phyloP scores from a whole-genome alignment of 2,329 filamentous ascomycete species.

The Gaeumannomyces sp. region DNA sequence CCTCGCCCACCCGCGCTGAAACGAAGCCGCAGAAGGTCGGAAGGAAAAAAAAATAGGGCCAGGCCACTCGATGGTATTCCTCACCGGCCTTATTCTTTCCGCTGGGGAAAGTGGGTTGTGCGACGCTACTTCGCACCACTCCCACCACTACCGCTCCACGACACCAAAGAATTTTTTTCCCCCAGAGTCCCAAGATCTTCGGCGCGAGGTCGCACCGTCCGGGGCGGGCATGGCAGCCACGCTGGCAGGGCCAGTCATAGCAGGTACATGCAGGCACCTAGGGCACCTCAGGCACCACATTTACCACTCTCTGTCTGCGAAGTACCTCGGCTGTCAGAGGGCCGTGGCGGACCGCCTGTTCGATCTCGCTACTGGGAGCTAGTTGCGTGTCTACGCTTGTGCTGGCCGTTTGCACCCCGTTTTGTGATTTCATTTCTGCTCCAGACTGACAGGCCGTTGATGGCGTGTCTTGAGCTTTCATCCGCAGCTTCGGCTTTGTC shows the following conservation, averaged over 20 bases:
- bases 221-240: neutral
- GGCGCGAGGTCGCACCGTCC: too few species aligned
- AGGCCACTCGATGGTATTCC: neutral
- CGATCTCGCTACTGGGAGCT: neutral
- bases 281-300: neutral
- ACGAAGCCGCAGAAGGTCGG: neutral
- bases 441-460: neutral
- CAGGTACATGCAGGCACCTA: neutral
- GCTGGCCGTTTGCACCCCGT: neutral
- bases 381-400: neutral
- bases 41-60: neutral
- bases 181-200: neutral
- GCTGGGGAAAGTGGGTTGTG: neutral
- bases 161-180: too few species aligned
- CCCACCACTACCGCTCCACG: too few species aligned
- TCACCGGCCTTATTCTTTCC: conserved; percentile 1
- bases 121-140: neutral
- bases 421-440: neutral
- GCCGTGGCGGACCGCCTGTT: too few species aligned
- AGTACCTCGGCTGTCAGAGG: too few species aligned
- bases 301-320: too few species aligned
- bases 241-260: neutral
- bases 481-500: neutral
- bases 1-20: conserved; percentile 1
- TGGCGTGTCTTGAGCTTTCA: neutral